These are phyloP conservation scores for Piromyces finnis DNA, from an alignment of 192 early-diverging fungal genomes.

Conservation along the genomic window DNA sequence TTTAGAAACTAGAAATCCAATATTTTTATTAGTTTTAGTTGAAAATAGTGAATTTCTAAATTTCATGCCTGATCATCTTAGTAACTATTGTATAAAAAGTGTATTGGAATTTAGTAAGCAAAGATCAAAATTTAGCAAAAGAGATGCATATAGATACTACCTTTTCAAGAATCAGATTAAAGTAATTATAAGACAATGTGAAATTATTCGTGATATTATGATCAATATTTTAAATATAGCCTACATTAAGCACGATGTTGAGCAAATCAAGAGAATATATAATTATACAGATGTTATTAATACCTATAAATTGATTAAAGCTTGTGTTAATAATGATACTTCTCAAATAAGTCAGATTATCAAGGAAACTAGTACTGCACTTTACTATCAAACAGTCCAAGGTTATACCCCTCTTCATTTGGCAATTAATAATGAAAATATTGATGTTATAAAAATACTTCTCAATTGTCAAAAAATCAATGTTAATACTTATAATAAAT, in stretches of 20 bases:
- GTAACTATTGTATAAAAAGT: neutral
- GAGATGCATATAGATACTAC: neutral
- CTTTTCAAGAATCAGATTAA: neutral
- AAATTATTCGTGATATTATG: neutral
- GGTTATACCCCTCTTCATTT: neutral
- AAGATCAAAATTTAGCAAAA: neutral
- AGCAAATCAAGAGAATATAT: neutral
- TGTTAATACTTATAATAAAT: neutral
- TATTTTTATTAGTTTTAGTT: neutral
- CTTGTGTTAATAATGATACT: neutral
- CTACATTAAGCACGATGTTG: neutral
- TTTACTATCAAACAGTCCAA: neutral
- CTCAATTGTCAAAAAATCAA: neutral
- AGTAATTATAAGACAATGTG: neutral
- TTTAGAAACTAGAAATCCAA: neutral
- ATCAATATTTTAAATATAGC: neutral
- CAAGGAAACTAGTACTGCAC: neutral
- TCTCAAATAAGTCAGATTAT: neutral
- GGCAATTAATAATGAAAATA: neutral
- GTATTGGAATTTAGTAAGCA: neutral
- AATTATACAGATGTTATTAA: neutral
- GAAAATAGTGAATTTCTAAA: neutral
- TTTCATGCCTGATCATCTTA: neutral
- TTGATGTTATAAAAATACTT: neutral
- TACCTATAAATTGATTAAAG: neutral